Percentiles rank a stretch among this genome's conserved stretches.
phyloP scores from a whole-genome alignment of 768 basidiomycete species.

The Boletus subcaerulescens region DNA sequence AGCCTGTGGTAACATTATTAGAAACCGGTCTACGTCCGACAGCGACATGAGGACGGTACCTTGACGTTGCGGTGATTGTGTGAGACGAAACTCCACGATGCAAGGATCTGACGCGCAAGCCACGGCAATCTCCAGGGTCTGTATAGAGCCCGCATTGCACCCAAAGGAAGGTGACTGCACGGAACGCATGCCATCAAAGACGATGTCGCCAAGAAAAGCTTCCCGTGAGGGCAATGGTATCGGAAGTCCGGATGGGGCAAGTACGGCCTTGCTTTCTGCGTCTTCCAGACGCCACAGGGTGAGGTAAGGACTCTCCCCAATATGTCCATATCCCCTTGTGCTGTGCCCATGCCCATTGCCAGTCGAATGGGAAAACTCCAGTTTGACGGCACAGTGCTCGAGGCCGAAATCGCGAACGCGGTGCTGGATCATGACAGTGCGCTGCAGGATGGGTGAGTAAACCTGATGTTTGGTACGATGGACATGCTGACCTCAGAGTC shows the following conservation, averaged over 20 bases:
- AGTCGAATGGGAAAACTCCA: conserved; percentile 5
- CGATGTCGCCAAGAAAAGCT: conserved; percentile 18
- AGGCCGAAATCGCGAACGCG: conserved; percentile 26
- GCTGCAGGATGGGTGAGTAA: conserved; percentile 6
- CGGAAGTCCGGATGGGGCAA: conserved; percentile 11
- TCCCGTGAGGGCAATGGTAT: conserved; percentile 4
- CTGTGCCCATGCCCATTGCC: conserved; percentile 1
- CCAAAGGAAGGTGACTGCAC: conserved; percentile 12
- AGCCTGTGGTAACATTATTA: conserved; percentile 8
- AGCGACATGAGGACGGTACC: conserved; percentile 9
- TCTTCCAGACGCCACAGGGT: conserved; percentile 19
- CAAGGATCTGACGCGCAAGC: conserved; percentile 22
- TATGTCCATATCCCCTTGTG: conserved; percentile 12
- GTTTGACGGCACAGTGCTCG: conserved; percentile 15
- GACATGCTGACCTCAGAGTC: conserved; percentile 13
- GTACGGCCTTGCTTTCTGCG: neutral
- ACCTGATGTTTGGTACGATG: neutral
- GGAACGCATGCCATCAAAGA: conserved; percentile 5
- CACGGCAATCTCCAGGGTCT: conserved; percentile 22
- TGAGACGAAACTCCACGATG: conserved; percentile 21
- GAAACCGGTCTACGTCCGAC: neutral
- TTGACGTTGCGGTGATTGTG: conserved; percentile 16
- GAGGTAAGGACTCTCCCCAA: conserved; percentile 16
- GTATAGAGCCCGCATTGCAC: conserved; percentile 15
- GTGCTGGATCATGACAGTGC: conserved; percentile 18